Base-by-base conservation (phyloP, 192 early-diverging fungal genomes). In the Coemansia sp. region DNA sequence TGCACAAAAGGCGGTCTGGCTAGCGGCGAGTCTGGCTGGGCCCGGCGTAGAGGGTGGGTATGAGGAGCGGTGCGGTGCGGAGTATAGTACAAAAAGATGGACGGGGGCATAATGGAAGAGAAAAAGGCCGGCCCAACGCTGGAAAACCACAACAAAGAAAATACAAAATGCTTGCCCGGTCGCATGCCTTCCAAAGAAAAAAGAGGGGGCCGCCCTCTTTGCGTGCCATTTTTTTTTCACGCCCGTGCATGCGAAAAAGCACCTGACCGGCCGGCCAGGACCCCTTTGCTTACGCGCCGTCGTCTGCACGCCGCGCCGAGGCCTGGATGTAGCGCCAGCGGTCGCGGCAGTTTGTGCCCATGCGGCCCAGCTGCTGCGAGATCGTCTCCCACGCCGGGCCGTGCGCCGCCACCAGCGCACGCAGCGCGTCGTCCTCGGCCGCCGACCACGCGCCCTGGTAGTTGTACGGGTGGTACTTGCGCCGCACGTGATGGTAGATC, bases 331-430 rank as follows among this genome's bases (percentile, higher is more conserved):
- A 74, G 42, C 77, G 77, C 77, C 77, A 80, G 28, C 68, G 77
- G 66, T 80, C 77, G 61, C 77, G 71, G 65, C 77, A 80, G 77
- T 74, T 80, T 4, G 77, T 74, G 52, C 77, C 77, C 68, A 68
- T 80, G 22, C 77, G 71, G 49, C 77, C 77, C 54, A 80, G 48
- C 61, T 71, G 58, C 58, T 48, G 48, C 58, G 72, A 67, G 33
- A 80, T 74, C 36, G 72, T 67, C 72, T 80, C 77, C 77, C 77
- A 80, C 50, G 77, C 64, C 57, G 63, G 68, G 42, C 77, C 77
- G 49, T 80, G 72, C 31, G 56, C 67, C 0, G 72, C 77, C n/a
- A 80, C 72, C 52, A 80, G 77, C 36, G 54, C 49, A 30, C 57
- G 64, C 72, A 80, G 72, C 56, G 30, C 48, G 20, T 38, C 62